Conservation (phyloP, 225 moss, liverwort and hornwort species). For the Ulota crispa region DNA sequence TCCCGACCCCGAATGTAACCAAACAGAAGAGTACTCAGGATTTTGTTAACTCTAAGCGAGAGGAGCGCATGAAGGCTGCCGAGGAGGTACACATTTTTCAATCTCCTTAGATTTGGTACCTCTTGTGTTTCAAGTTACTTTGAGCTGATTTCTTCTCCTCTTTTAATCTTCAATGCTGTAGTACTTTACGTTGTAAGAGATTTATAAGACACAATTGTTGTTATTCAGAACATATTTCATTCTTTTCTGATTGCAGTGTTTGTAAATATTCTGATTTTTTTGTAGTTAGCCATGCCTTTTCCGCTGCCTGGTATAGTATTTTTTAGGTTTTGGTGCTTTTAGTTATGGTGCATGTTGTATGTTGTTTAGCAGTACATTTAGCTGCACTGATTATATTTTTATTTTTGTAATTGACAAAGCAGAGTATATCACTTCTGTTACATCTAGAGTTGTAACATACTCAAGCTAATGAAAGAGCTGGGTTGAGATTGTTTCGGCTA, state of each 20-base stretch:
- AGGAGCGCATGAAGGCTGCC: constrained; percentile 44
- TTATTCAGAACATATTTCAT: not conserved
- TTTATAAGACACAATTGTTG: not conserved
- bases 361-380: not conserved
- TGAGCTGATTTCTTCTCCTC: not conserved
- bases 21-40: constrained; percentile 54
- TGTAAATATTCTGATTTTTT: not conserved
- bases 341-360: not conserved
- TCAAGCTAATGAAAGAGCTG: too few relatives aligned
- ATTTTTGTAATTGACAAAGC: not conserved
- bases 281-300: not conserved
- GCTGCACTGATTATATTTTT: too few relatives aligned
- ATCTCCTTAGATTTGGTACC: not conserved
- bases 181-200: not conserved
- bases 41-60: constrained; percentile 49
- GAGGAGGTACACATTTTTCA: constrained; percentile 10
- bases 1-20: constrained; percentile 37
- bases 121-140: not conserved
- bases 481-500: not conserved
- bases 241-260: not conserved
- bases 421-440: not conserved
- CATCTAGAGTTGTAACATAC: not conserved
- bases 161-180: not conserved
- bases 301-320: not conserved
- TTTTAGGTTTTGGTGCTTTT: not conserved